Percentiles rank a stretch among this genome's conserved stretches.
These are phyloP conservation scores for Nymphaea colorata DNA, from an alignment of 164 flowering plant genomes.

Conservation along the genomic window DNA sequence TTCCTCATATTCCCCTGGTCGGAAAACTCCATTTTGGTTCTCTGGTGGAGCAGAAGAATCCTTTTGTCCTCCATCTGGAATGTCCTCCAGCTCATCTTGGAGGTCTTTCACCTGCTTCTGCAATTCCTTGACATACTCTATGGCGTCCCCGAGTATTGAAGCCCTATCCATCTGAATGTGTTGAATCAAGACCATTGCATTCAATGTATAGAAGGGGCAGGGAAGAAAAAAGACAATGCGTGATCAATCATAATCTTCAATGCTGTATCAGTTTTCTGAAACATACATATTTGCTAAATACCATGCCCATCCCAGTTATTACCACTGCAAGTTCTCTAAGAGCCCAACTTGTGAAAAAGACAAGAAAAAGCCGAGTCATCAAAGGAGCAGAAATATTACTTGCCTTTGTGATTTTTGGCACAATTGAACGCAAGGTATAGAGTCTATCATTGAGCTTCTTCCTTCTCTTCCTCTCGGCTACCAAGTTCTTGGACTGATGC, in stretches of 20 bases:
- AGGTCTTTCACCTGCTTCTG: constrained; percentile 66
- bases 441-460: constrained; percentile 89
- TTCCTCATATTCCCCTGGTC: constrained; percentile 16
- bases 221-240: background rate
- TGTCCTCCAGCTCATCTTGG: constrained; percentile 67
- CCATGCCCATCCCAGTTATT: no score
- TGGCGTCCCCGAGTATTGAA: constrained; percentile 80
- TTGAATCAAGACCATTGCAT: background rate
- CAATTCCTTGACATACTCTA: constrained; percentile 68
- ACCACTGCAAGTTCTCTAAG: no score
- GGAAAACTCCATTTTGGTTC: background rate
- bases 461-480: constrained; percentile 91
- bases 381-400: background rate
- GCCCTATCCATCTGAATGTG: constrained; percentile 65
- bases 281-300: no score
- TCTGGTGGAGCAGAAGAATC: background rate
- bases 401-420: constrained; percentile 91
- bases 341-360: no score
- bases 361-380: no score
- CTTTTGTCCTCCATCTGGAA: constrained; percentile 34
- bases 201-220: background rate
- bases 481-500: constrained; percentile 60
- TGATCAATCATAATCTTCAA: background rate
- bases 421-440: constrained; percentile 61
- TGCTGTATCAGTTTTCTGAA: background rate